Evolutionary conservation across 495 filamentous ascomycete species (phyloP), one percentile per base, ranked within the genome.

Genomic region (Penicillium parvum): DNA sequence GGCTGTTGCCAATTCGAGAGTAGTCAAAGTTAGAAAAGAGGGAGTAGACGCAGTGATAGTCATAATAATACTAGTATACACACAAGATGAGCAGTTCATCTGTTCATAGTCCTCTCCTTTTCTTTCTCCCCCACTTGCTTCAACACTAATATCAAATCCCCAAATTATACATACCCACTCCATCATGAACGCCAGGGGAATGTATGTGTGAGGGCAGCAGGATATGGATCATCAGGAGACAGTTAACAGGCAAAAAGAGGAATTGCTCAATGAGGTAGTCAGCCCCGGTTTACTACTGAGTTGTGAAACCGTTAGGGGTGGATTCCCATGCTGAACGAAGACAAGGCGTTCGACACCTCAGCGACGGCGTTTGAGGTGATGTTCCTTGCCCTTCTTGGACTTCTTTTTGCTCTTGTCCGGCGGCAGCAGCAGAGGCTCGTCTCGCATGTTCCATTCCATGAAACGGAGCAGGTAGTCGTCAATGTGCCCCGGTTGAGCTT

Each of bases 391-490:
- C 65, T 86, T 89, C 56, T 82, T 82, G 43, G 69, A 71, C 61
- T 75, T 82, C 66, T 86, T 92, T 70, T 81, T 86, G 61, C 79
- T 89, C 65, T 86, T 88, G 54, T 90, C 88, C 51, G 74, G 75
- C 4, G 90, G 88, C 40, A 88, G 75, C 45, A 88, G 82, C 37
- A 95, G 73, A 19, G 85, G 82, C 43, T 89, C 83, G 42, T 86
- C 81, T 53, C 84, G 81, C 35, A 92, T 72, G 58, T 90, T 81
- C 71, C 74, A 81, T 46, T 85, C 75, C 79, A 94, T 85, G 45
- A 79, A 79, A 19, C 72, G 68, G 40, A 96, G 66, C 78, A 97
- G 87, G 57, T 88, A 95, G 29, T 91, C 86, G 55, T 98, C 91
- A 19, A 94, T 75, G 47, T 79, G 74, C 22, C 82, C 74, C 29